Conservation (phyloP, 2,329 filamentous ascomycete species). For the Periconia sp. region DNA sequence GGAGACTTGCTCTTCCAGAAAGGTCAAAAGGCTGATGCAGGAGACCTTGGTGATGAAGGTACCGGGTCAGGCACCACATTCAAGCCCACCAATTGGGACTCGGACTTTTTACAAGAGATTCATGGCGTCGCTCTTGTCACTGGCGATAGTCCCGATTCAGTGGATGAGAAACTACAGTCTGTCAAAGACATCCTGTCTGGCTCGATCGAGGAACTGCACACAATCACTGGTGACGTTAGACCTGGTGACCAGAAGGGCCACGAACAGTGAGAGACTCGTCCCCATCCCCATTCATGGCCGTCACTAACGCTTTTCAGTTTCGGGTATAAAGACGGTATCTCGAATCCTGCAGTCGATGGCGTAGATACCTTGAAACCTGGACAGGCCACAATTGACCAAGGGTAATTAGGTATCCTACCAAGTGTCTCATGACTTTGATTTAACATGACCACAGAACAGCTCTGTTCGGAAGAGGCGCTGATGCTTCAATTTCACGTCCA, state of each 20-base stretch:
- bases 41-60: neutral
- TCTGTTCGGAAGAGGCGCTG: neutral
- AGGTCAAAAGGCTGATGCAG: conserved; percentile 2
- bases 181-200: conserved; percentile 1
- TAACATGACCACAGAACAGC: neutral
- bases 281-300: neutral
- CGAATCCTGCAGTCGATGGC: conserved; percentile 2
- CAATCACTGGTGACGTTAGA: conserved; percentile 5
- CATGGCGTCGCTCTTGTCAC: conserved; percentile 8
- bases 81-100: conserved; percentile 4
- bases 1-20: neutral
- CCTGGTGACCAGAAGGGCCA: conserved; percentile 5
- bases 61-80: neutral
- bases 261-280: conserved; percentile 5
- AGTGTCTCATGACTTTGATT: neutral
- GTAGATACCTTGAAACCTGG: neutral
- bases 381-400: conserved; percentile 3
- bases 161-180: neutral
- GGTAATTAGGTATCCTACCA: neutral
- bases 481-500: neutral
- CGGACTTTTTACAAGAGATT: conserved; percentile 5
- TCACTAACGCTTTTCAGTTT: conserved; percentile 1
- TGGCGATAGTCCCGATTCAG: conserved; percentile 2
- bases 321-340: conserved; percentile 9
- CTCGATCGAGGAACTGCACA: conserved; percentile 3